These are phyloP conservation scores for Curvularia hawaiiensis DNA, from an alignment of 2,329 filamentous ascomycete genomes.

Conservation along the genomic window DNA sequence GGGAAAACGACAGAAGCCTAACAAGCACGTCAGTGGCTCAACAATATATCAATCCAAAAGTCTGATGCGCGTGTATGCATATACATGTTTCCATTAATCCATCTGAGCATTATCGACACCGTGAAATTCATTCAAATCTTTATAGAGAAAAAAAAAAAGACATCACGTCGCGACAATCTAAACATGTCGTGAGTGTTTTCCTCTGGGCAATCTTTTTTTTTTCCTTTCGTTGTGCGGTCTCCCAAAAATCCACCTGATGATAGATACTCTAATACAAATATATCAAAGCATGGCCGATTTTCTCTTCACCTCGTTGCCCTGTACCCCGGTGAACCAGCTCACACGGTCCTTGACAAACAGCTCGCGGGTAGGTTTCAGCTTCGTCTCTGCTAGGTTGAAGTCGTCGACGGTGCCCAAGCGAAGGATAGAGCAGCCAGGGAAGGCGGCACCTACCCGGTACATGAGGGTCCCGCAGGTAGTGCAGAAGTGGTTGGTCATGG, in stretches of 20 bases:
- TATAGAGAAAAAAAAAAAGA: too few relatives aligned
- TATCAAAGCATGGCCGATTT: background rate
- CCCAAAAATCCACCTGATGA: background rate
- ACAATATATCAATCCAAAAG: too few relatives aligned
- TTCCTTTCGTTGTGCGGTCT: background rate
- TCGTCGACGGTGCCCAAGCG: conserved; percentile 68
- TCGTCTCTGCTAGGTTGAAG: conserved; percentile 62
- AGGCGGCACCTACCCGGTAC: conserved; percentile 57
- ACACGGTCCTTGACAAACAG: conserved; percentile 59
- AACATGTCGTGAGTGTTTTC: background rate
- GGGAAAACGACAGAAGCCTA: too few relatives aligned
- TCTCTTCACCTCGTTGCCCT: conserved; percentile 10
- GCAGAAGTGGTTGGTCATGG: conserved; percentile 69
- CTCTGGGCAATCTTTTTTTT: too few relatives aligned
- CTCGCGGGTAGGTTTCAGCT: conserved; percentile 60
- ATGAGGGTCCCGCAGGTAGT: conserved; percentile 64
- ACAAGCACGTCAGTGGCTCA: too few relatives aligned
- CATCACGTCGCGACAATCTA: background rate
- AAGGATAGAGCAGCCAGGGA: conserved; percentile 56
- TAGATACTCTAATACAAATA: too few relatives aligned
- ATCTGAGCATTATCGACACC: background rate
- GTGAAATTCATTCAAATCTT: background rate
- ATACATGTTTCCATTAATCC: background rate
- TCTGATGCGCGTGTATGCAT: too few relatives aligned
- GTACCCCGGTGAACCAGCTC: conserved; percentile 48